Percentiles rank a stretch among this genome's conserved stretches.
phyloP scores from a whole-genome alignment of 352 stramenopile genomes.

The Globisporangium okanoganense region DNA sequence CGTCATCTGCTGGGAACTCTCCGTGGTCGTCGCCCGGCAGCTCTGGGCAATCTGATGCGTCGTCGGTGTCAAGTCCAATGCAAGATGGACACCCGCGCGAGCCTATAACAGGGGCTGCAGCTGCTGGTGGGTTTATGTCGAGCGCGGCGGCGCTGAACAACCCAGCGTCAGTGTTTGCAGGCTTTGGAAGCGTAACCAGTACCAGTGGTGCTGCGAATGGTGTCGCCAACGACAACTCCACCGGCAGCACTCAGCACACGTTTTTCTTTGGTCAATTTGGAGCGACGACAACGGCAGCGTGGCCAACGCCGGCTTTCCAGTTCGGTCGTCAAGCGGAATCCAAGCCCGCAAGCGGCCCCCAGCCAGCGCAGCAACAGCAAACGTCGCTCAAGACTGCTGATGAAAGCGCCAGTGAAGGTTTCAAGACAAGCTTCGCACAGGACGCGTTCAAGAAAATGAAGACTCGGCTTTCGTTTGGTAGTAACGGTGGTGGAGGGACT shows the following conservation, averaged over 20 bases:
- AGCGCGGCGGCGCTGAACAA: not conserved
- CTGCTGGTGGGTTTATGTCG: not conserved
- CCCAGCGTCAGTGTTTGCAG: constrained; percentile 3
- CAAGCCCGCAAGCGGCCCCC: not conserved
- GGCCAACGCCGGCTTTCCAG: not conserved
- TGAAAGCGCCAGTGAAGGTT: not conserved
- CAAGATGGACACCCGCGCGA: not conserved
- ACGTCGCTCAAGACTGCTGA: not conserved
- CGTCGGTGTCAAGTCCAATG: not conserved
- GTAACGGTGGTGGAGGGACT: no score
- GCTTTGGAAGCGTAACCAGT: not conserved
- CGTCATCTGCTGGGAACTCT: constrained; percentile 1
- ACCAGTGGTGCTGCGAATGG: not conserved
- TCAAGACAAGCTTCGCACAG: constrained; percentile 16
- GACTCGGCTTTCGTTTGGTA: constrained; percentile 5
- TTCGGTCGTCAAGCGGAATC: not conserved
- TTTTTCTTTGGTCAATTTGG: constrained; percentile 7
- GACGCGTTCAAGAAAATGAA: constrained; percentile 18
- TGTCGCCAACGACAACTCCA: not conserved
- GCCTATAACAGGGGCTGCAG: not conserved
- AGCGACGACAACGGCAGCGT: not conserved
- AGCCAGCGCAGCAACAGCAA: not conserved
- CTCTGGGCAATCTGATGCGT: not conserved
- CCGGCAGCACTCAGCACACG: not conserved
- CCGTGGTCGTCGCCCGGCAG: constrained; percentile 1